Percentiles rank a stretch among this genome's conserved stretches.
These are phyloP conservation scores for Clavispora santaluciae DNA, from an alignment of 805 yeast species.

Conservation along the genomic window DNA sequence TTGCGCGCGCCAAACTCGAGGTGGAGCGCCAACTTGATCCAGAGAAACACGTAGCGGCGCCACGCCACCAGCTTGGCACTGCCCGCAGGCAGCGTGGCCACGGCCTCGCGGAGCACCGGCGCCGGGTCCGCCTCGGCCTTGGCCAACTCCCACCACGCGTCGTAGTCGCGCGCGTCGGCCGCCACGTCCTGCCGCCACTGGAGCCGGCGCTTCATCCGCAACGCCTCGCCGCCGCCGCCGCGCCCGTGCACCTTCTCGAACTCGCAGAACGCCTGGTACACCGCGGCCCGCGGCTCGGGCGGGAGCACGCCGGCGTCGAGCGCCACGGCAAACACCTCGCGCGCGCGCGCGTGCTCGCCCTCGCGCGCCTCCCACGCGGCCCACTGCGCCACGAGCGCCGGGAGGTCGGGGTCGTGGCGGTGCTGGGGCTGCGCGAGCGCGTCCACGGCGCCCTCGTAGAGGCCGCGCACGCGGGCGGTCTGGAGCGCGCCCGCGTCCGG, in stretches of 20 bases:
- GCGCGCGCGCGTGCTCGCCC: conserved; percentile 58
- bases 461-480: conserved; percentile 52
- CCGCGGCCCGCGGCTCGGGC: conserved; percentile 12
- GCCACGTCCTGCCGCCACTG: conserved; percentile 48
- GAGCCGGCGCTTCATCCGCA: conserved; percentile 49
- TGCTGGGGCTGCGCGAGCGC: conserved; percentile 25
- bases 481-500: conserved; percentile 9
- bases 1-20: conserved; percentile 49
- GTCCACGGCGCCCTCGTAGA: conserved; percentile 66
- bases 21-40: conserved; percentile 62
- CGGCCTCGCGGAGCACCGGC: conserved; percentile 42
- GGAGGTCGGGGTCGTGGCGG: conserved; percentile 1
- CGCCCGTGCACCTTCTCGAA: conserved; percentile 68
- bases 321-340: conserved; percentile 52
- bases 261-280: conserved; percentile 37
- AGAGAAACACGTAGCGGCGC: conserved; percentile 65
- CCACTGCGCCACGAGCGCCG: conserved; percentile 44
- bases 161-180: conserved; percentile 54
- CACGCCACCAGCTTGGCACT: conserved; percentile 40
- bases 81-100: conserved; percentile 33
- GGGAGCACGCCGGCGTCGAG: conserved; percentile 23
- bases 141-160: conserved; percentile 73
- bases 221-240: conserved; percentile 48
- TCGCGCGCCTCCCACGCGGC: conserved; percentile 65
- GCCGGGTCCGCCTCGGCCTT: conserved; percentile 22